A percentile compares a stretch with the other conserved stretches of the same genome.
Conservation (phyloP, 192 early-diverging fungal species). For the Mortierella antarctica region DNA sequence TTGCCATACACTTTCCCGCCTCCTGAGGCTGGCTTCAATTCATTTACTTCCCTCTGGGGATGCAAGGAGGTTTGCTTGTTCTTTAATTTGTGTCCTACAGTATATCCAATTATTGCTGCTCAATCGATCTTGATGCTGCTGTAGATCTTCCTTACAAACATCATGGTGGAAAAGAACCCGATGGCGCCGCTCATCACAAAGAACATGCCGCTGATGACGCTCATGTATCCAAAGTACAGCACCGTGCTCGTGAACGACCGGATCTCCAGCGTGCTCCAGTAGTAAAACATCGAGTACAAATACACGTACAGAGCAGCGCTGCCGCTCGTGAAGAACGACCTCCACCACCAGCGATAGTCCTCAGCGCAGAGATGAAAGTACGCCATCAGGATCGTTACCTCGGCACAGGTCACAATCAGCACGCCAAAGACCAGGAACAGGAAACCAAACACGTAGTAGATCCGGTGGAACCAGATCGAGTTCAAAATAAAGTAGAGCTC, state of each 20-base stretch:
- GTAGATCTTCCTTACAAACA: slow-evolving; percentile 87
- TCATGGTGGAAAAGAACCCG: slow-evolving; percentile 81
- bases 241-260: slow-evolving; percentile 80
- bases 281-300: slow-evolving; percentile 90
- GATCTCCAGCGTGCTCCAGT: slow-evolving; percentile 81
- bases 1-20: neutral
- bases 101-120: neutral
- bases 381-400: slow-evolving; percentile 89
- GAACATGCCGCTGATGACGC: slow-evolving; percentile 78
- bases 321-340: slow-evolving; percentile 88
- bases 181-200: slow-evolving; percentile 82
- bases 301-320: slow-evolving; percentile 90
- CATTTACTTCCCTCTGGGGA: neutral
- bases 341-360: slow-evolving; percentile 90
- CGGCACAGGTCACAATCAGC: slow-evolving; percentile 86
- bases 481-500: slow-evolving; percentile 98
- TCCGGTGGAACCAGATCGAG: slow-evolving; percentile 92
- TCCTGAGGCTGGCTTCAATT: neutral
- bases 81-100: neutral
- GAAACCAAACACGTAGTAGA: slow-evolving; percentile 96
- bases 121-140: slow-evolving; percentile 88
- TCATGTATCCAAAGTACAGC: slow-evolving; percentile 93
- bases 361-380: slow-evolving; percentile 93
- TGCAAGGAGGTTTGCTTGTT: neutral
- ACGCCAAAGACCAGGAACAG: slow-evolving; percentile 89